Conservation (phyloP, 257 asterid species). For the Dorcoceras hygrometricum region DNA sequence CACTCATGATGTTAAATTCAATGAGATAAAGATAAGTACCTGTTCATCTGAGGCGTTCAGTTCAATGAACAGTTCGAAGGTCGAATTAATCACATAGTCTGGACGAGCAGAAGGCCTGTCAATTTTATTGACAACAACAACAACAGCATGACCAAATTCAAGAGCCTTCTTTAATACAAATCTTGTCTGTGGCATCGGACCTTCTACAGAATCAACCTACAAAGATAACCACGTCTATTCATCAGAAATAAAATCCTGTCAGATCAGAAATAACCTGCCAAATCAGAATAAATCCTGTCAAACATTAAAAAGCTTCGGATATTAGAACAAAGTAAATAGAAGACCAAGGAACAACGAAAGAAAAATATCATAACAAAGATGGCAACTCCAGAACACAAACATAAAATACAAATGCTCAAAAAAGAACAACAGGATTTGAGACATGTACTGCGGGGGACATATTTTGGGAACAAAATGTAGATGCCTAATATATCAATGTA, state of each 20-base stretch:
- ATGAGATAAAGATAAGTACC: constrained; percentile 40
- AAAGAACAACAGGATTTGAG: background rate
- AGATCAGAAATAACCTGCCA: too few species aligned
- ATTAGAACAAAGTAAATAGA: background rate
- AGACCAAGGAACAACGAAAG: background rate
- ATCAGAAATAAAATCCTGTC: constrained; percentile 25
- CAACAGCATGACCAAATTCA: constrained; percentile 95
- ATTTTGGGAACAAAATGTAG: too few species aligned
- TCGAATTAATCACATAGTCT: constrained; percentile 83
- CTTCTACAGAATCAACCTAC: constrained; percentile 99
- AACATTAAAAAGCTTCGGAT: constrained; percentile 1
- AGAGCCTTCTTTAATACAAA: constrained; percentile 98
- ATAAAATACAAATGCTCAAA: background rate
- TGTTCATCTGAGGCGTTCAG: constrained; percentile 95
- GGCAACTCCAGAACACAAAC: background rate
- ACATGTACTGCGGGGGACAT: background rate
- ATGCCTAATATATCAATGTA: too few species aligned
- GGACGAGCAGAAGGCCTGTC: constrained; percentile 99
- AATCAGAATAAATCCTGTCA: too few species aligned
- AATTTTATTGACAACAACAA: constrained; percentile 93
- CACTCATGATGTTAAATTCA: constrained; percentile 10
- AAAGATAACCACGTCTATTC: constrained; percentile 24
- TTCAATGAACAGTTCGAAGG: constrained; percentile 93
- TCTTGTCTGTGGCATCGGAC: constrained; percentile 99
- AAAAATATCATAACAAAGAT: background rate